Evolutionary conservation across 2,329 filamentous ascomycete genomes (phyloP).

Genomic region (Helicocarpus griseus): DNA sequence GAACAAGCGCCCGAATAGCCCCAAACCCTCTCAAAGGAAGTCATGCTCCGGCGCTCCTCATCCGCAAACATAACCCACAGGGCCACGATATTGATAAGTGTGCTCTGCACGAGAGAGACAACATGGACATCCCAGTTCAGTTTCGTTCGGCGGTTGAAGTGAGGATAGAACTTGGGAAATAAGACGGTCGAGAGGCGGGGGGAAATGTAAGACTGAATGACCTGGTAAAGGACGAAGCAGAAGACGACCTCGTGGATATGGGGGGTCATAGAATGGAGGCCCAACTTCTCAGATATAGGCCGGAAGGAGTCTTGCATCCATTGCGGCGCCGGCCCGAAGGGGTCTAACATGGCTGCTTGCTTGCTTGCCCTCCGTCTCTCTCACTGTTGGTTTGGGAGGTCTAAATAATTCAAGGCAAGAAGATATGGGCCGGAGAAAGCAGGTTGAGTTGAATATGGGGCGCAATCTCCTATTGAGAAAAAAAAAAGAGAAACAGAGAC

Average conservation of each 20-base stretch:
- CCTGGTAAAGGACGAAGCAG: constrained; percentile 47
- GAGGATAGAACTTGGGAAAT: constrained; percentile 46
- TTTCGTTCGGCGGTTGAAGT: constrained; percentile 45
- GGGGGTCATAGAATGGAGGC: constrained; percentile 46
- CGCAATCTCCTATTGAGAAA: neutral
- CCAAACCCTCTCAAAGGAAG: constrained; percentile 45
- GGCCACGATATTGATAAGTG: constrained; percentile 45
- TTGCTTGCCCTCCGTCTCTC: neutral
- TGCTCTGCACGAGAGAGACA: constrained; percentile 51
- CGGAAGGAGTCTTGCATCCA: constrained; percentile 40
- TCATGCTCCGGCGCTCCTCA: constrained; percentile 46
- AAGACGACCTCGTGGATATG: constrained; percentile 54
- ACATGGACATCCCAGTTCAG: constrained; percentile 60
- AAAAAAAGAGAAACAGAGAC: too few species aligned
- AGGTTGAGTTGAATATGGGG: neutral
- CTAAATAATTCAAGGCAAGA: neutral
- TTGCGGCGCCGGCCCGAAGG: constrained; percentile 39
- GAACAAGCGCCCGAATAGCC: constrained; percentile 52
- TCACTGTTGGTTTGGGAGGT: neutral
- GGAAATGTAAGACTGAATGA: constrained; percentile 45
- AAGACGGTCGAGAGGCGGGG: constrained; percentile 45
- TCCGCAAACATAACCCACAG: constrained; percentile 51
- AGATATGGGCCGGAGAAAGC: too few species aligned
- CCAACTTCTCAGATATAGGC: constrained; percentile 43
- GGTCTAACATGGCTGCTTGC: constrained; percentile 31